These are phyloP conservation scores for Saprolegnia parasitica DNA, from an alignment of 352 stramenopile species.

Conservation along the genomic window DNA sequence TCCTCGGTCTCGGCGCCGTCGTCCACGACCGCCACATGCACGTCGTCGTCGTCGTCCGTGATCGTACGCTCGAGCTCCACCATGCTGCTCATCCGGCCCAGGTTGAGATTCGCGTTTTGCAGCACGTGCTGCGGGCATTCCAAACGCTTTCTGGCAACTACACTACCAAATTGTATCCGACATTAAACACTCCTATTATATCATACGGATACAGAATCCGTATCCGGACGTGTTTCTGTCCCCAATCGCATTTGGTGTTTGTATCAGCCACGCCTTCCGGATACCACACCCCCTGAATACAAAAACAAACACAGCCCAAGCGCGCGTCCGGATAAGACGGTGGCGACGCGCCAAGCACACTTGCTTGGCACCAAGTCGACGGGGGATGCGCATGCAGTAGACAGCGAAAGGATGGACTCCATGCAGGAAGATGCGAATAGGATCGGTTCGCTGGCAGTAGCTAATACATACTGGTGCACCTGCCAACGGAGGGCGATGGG, in stretches of 20 bases:
- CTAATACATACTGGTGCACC: not conserved
- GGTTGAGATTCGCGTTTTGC: not conserved
- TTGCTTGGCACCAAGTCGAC: too few relatives aligned
- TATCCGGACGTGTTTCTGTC: too few relatives aligned
- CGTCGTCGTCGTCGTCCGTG: not conserved
- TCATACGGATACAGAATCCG: not conserved
- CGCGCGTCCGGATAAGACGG: too few relatives aligned
- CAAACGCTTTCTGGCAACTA: constrained; percentile 5
- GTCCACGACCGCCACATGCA: constrained; percentile 3
- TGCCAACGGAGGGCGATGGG: not conserved
- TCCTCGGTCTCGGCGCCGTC: constrained; percentile 14
- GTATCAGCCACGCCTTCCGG: not conserved
- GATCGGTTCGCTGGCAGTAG: too few relatives aligned
- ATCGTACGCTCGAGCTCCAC: not conserved
- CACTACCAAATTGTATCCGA: not conserved
- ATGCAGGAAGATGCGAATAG: not conserved
- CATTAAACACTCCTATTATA: not conserved
- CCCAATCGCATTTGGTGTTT: not conserved
- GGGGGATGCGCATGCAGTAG: too few relatives aligned
- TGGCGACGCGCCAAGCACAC: not conserved
- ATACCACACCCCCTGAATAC: not conserved
- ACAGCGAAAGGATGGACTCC: too few relatives aligned
- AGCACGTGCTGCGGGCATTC: not conserved
- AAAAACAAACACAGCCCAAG: not conserved
- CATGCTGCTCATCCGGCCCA: not conserved